These are phyloP conservation scores for Escovopsis weberi DNA, from an alignment of 2,329 filamentous ascomycete species.

Conservation along the genomic window DNA sequence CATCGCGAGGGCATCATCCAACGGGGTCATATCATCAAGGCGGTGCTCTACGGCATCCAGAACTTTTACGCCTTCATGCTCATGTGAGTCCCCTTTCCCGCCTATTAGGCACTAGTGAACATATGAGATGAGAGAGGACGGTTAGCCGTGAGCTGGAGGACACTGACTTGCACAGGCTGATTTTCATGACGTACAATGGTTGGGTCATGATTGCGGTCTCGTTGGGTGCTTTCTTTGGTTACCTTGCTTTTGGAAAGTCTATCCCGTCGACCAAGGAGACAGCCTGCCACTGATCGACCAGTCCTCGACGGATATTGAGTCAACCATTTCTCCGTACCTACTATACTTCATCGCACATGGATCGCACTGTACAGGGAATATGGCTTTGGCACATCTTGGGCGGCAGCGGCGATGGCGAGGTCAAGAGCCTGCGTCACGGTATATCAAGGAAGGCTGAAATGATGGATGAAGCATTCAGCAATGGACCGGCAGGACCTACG, in stretches of 20 bases:
- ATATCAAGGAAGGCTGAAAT: no score
- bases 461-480: no score
- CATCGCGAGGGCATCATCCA: slow-evolving; percentile 46
- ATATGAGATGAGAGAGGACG: not conserved
- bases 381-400: no score
- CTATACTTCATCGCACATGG: no score
- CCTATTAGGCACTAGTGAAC: no score
- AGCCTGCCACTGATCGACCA: slow-evolving; percentile 62
- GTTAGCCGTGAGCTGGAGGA: not conserved
- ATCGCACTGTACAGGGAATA: no score
- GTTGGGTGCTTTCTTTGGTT: slow-evolving; percentile 78
- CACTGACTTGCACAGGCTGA: slow-evolving; percentile 44
- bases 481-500: not conserved
- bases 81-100: slow-evolving; percentile 51
- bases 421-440: no score
- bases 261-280: slow-evolving; percentile 67
- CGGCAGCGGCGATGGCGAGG: no score
- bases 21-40: slow-evolving; percentile 65
- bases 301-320: no score
- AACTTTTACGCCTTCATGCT: slow-evolving; percentile 99
- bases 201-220: slow-evolving; percentile 92
- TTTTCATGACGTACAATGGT: slow-evolving; percentile 99
- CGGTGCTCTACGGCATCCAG: slow-evolving; percentile 74
- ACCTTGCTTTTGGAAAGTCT: slow-evolving; percentile 61
- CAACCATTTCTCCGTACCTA: no score